Evolutionary conservation across 2,329 filamentous ascomycete genomes (phyloP).

Genomic region (Xylaria sp.): DNA sequence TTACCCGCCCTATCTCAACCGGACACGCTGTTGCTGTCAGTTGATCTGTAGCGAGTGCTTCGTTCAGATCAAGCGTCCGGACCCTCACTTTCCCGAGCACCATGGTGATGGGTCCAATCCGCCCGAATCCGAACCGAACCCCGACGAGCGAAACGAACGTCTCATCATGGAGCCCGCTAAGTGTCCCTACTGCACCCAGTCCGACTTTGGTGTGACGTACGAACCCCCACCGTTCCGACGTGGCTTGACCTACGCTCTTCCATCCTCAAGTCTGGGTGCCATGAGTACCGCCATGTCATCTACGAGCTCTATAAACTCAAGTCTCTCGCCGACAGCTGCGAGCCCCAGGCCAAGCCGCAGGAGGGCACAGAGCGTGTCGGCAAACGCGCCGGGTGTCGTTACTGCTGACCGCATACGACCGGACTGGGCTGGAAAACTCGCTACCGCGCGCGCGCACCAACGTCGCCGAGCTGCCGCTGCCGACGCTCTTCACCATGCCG

Average conservation of each 20-base stretch:
- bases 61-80: constrained; percentile 90
- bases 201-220: constrained; percentile 97
- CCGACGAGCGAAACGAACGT: constrained; percentile 68
- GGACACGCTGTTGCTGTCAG: constrained; percentile 94
- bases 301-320: constrained; percentile 79
- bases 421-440: constrained; percentile 92
- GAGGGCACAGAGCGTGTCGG: constrained; percentile 74
- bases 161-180: constrained; percentile 90
- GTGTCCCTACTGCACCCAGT: constrained; percentile 94
- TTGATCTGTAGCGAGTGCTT: constrained; percentile 98
- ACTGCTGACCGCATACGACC: constrained; percentile 93
- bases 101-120: constrained; percentile 55
- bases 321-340: constrained; percentile 56
- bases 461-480: constrained; percentile 89
- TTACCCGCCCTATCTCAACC: constrained; percentile 94
- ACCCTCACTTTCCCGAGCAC: constrained; percentile 81
- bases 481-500: constrained; percentile 92
- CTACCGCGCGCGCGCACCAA: constrained; percentile 84
- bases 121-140: constrained; percentile 48
- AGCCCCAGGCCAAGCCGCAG: constrained; percentile 55
- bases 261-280: constrained; percentile 59
- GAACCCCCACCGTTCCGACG: constrained; percentile 88
- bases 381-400: constrained; percentile 85
- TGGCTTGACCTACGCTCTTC: constrained; percentile 76
- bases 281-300: constrained; percentile 84